Evolutionary conservation across 179 eudicot genomes (phyloP), one percentile per base, ranked within the genome.

Genomic region (Heliamphora pulchella): DNA sequence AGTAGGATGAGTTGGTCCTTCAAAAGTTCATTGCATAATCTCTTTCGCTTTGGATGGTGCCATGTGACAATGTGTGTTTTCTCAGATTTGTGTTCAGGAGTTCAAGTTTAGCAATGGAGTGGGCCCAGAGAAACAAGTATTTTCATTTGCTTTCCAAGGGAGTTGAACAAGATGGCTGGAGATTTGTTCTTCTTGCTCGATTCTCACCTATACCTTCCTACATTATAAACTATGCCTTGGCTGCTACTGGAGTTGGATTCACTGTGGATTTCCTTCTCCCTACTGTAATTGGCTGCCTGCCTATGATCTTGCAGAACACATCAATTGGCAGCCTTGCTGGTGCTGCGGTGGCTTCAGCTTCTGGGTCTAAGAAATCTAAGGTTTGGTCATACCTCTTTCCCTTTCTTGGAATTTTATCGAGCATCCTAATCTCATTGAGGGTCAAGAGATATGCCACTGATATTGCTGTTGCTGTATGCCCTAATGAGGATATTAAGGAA

Each of bases 241-340:
- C 98, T 84, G 95, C 97, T 55, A 92, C 95, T 2, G 81, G 89
- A 18, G 92, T 92, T 73, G 74, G 89, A 20, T 94, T 88, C 76
- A 50, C 90, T 46, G 81, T 88, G 77, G 98, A 94, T 87, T 94
- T 94, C 83, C 83, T 94, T 43, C 91, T 92, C 59, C 97, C 97
- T 10, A 91, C 98, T 47, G 85, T 90, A 17, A 77, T 92, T 59
- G 98, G 97, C 74, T 90, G 98, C 87, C 69, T 94, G 85, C 98
- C 98, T n/a, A 94, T 94, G 98, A 94, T 94, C 81, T 78, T 94
- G 83, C 98, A 94, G 85, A 94, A 94, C 80, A 92, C 98, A 41
- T 91, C 97, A 15, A 85, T 94, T n/a, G 98, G 97, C 79, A 94
- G 95, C 85, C 98, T 94, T 53, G 97, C 98, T 80, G 90, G 91